Evolutionary conservation across 371 early-diverging fungal genomes (phyloP), one percentile per base, ranked within the genome.

Genomic region (Rhizomucor pusillus): DNA sequence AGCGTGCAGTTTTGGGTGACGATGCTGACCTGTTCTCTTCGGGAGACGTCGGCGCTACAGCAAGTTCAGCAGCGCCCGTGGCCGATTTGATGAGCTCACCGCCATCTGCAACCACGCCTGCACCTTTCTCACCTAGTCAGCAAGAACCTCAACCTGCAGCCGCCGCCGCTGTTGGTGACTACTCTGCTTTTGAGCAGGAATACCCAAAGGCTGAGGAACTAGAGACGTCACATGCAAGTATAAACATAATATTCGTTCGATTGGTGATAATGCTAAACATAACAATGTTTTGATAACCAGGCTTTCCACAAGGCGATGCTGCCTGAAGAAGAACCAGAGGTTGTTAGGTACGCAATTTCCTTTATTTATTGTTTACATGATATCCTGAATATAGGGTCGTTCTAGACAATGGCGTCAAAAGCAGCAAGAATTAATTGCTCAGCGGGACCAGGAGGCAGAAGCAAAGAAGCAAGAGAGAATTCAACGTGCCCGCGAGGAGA

Each of bases 1-100:
- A 97, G 76, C 89, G 88, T 48, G 95, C 90, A 33, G 80, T 85
- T 23, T 80, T 95, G 40, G 93, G 93, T 43, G 84, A 84, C 39
- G 90, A 89, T 65, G 89, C 89, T 33, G 86, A 85, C 65, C 66
- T 85, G 34, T 83, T 91, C 59, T 48, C 54, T 48, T 54, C 52
- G 41, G 49, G 46, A 19, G 53, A 53, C 18, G 52, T 29, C 2
- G 52, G 57, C 3, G 24, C 52, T n/a, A 49, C 40, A 48, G 51
- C 22, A 46, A 48, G 43, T 52, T 54, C 37, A 24, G 62, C 35
- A 43, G 62, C 35, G 39, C 37, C 50, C n/a, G 50, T 33, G 16
- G 40, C 39, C 16, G 54, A 52, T 23, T 44, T 60, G 50, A 56
- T 67, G 59, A 61, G 52, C 25, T 50, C 60, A 35, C 40, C 55